These are phyloP conservation scores for Dujonia santamariae DNA, from an alignment of 1,139 yeast genomes.

Conservation along the genomic window DNA sequence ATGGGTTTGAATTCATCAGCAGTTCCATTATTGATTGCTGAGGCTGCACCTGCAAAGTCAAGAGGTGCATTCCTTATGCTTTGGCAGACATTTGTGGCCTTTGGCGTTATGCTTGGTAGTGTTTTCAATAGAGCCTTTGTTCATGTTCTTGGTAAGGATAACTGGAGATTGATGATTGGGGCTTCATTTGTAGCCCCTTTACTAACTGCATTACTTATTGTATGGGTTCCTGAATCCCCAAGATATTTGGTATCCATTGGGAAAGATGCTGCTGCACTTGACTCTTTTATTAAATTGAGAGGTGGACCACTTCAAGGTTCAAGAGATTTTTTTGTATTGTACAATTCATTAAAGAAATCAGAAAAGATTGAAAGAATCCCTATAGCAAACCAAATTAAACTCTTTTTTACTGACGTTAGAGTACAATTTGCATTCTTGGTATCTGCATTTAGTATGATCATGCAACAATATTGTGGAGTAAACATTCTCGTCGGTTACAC, in stretches of 20 bases:
- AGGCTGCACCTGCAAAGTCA: constrained; percentile 17
- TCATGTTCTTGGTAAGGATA: constrained; percentile 38
- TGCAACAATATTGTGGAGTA: constrained; percentile 11
- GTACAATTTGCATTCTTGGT: constrained; percentile 8
- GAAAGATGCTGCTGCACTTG: constrained; percentile 5
- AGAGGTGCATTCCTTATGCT: constrained; percentile 29
- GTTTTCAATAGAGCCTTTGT: constrained; percentile 29
- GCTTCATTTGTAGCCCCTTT: constrained; percentile 29
- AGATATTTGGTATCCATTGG: constrained; percentile 6
- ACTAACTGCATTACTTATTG: constrained; percentile 10
- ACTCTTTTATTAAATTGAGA: constrained; percentile 7
- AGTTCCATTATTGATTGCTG: constrained; percentile 20
- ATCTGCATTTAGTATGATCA: constrained; percentile 5
- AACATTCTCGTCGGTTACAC: constrained; percentile 9
- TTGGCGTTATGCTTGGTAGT: constrained; percentile 33
- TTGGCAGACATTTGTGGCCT: constrained; percentile 36
- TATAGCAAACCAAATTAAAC: constrained; percentile 3
- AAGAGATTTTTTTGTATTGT: constrained; percentile 7
- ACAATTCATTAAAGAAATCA: too few species aligned
- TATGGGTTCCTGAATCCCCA: constrained; percentile 13
- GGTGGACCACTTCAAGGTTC: constrained; percentile 4
- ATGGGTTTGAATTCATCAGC: constrained; percentile 31
- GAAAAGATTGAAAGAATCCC: constrained; percentile 6
- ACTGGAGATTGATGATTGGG: constrained; percentile 36
- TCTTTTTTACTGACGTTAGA: constrained; percentile 4